Evolutionary conservation across 768 basidiomycete species (phyloP).

Genomic region (Termitomyces sp.): DNA sequence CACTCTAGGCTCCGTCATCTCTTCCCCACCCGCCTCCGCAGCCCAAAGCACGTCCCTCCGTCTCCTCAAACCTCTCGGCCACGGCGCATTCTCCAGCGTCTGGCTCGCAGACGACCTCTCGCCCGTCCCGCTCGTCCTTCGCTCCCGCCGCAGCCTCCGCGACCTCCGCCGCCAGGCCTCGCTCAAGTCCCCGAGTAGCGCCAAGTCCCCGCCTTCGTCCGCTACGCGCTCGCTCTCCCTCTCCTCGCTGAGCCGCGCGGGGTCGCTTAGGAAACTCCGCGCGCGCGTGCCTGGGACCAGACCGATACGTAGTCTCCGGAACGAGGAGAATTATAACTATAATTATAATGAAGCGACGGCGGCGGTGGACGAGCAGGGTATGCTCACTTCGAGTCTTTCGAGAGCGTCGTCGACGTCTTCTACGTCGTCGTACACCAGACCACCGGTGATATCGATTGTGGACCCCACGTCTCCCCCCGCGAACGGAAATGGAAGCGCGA

Average conservation of each 20-base stretch:
- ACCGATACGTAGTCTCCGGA: constrained; percentile 11
- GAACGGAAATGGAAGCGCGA: no score
- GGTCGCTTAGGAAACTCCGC: constrained; percentile 15
- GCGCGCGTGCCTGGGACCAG: constrained; percentile 12
- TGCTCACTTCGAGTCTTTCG: constrained; percentile 9
- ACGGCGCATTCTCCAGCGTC: constrained; percentile 73
- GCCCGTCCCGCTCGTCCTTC: constrained; percentile 40
- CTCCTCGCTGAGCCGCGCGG: constrained; percentile 6
- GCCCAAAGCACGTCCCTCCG: constrained; percentile 37
- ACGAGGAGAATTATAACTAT: no score
- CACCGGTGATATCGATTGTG: constrained; percentile 10
- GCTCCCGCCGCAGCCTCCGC: constrained; percentile 40
- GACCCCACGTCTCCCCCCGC: not conserved
- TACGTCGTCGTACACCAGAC: constrained; percentile 1
- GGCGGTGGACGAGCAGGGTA: not conserved
- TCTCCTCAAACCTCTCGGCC: constrained; percentile 57
- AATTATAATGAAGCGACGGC: no score
- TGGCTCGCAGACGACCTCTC: constrained; percentile 67
- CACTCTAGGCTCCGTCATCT: constrained; percentile 6
- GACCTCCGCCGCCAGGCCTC: constrained; percentile 32
- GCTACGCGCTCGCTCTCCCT: not conserved
- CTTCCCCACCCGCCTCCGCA: constrained; percentile 4
- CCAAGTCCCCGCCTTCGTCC: constrained; percentile 5
- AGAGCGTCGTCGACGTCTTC: constrained; percentile 19
- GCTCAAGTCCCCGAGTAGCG: constrained; percentile 10